Conservation (phyloP, 257 asterid species). For the Parsonsia alboflavescens region DNA sequence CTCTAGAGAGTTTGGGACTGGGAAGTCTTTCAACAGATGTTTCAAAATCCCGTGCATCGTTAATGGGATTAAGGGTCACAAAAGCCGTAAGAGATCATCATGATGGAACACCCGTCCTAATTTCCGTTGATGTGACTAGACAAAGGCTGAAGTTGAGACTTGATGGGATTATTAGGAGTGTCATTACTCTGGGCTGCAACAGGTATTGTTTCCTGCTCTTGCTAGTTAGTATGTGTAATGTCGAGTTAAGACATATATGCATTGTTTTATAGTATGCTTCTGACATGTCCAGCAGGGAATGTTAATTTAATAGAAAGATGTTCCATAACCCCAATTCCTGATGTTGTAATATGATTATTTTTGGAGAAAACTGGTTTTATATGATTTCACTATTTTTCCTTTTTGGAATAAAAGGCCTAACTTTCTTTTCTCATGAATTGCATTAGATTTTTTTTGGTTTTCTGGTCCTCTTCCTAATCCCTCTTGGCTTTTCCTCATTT, state of each 20-base stretch:
- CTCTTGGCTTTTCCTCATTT: too few relatives aligned
- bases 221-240: background rate
- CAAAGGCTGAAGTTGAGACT: conserved; percentile 66
- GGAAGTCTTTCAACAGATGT: conserved; percentile 57
- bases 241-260: background rate
- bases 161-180: conserved; percentile 76
- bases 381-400: background rate
- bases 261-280: background rate
- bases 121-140: conserved; percentile 68
- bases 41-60: conserved; percentile 60
- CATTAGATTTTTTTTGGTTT: too few relatives aligned
- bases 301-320: background rate
- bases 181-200: conserved; percentile 63
- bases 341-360: background rate
- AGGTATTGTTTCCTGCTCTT: conserved; percentile 35
- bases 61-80: conserved; percentile 75
- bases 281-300: background rate
- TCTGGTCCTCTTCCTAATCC: too few relatives aligned
- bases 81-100: conserved; percentile 56
- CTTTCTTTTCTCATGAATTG: too few relatives aligned
- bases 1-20: conserved; percentile 79
- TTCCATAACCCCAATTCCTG: background rate
- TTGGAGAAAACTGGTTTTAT: background rate
- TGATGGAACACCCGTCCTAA: conserved; percentile 76
- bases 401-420: background rate